These are phyloP conservation scores for Pulveroboletus sp. DNA, from an alignment of 768 basidiomycete species.

Conservation along the genomic window DNA sequence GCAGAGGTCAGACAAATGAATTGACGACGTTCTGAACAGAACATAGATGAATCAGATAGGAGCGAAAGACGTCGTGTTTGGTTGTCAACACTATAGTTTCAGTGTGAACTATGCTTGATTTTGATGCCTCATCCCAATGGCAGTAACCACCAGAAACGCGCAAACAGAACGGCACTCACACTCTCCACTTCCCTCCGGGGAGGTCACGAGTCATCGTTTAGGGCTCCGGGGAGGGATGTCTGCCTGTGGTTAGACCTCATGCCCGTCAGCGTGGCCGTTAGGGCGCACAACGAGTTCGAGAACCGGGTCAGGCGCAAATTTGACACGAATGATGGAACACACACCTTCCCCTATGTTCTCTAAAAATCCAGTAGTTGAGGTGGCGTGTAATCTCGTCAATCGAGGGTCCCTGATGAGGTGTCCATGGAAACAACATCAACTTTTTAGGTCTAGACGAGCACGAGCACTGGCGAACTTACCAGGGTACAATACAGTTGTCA, in stretches of 20 bases:
- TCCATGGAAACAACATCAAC: no score
- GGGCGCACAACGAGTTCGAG: no score
- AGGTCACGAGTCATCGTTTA: conserved; percentile 58
- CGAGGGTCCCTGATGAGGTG: no score
- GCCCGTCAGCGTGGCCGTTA: conserved; percentile 90
- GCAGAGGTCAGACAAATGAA: conserved; percentile 3
- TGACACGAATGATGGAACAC: no score
- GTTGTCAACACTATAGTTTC: conserved; percentile 82
- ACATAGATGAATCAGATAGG: conserved; percentile 80
- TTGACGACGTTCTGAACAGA: not conserved
- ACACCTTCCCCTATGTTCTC: no score
- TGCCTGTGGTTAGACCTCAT: conserved; percentile 69
- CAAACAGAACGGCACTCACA: conserved; percentile 70
- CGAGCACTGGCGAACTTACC: no score
- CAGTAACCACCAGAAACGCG: conserved; percentile 3
- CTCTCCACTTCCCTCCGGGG: conserved; percentile 87
- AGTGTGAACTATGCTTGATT: conserved; percentile 95
- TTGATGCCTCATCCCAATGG: conserved; percentile 29
- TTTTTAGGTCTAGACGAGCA: no score
- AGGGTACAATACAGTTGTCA: no score
- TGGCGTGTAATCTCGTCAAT: no score
- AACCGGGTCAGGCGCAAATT: no score
- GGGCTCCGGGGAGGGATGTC: conserved; percentile 23
- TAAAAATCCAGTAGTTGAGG: no score
- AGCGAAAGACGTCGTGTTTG: conserved; percentile 97